Evolutionary conservation across 2,329 filamentous ascomycete species (phyloP), one percentile per base, ranked within the genome.

Genomic region (Ophiostoma novo-ulmi): DNA sequence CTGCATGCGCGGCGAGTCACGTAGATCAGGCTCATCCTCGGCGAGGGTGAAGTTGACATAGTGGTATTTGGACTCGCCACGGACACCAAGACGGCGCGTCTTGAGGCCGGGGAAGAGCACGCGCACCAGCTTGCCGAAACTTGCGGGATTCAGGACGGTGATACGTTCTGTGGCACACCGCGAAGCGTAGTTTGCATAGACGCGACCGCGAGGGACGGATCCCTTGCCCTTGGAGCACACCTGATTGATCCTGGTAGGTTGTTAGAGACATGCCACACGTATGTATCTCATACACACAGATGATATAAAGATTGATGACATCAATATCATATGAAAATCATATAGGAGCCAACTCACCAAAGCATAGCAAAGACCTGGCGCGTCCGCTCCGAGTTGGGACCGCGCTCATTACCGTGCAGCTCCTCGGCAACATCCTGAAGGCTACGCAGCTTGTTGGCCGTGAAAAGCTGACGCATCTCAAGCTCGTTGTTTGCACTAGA

Each of bases 61-160:
- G 80, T 99, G 95, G 79, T 99, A 99, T 79, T 99, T 99, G 17
- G 95, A 99, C 81, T 98, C 94, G 74, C 95, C 95, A 69, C 95
- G 89, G 66, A 98, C 94, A 73, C 95, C 95, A 14, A 99, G 84
- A 74, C 95, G 88, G 72, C 95, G 87, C 41, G 95, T 99, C 80
- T 97, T 94, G 31, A 99, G 89, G 61, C 94, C 94, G 0, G 95
- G 94, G 76, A 98, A 99, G 69, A 99, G 91, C 55, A 99, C 94
- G 41, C 95, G 89, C 44, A 99, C 95, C 63, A 99, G 87, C 80
- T 99, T 99, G 71, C 95, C 95, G 80, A 99, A 99, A 38, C 94
- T 98, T 11, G 95, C 95, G 61, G 95, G 95, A 77, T 99, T 99
- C 71, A 99, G 82, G 11, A 97, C 94, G 0, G 95, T 96, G 55